Percentiles rank a stretch among this genome's conserved stretches.
These are phyloP conservation scores for Apiotrichum sp. DNA, from an alignment of 1,284 basidiomycete species.

Conservation along the genomic window DNA sequence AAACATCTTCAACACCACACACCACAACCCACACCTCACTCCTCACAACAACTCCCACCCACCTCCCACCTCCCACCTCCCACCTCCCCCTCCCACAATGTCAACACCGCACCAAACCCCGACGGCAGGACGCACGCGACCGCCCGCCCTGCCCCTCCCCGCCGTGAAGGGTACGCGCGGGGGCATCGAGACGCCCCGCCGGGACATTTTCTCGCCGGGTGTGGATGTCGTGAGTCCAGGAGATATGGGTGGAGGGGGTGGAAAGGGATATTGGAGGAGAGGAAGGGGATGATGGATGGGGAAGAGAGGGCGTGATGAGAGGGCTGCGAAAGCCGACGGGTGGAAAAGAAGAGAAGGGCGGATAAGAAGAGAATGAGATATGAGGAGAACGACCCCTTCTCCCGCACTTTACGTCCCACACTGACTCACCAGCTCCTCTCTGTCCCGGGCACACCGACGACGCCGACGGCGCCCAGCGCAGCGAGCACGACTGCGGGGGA, in stretches of 20 bases:
- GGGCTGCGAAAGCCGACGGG: not conserved
- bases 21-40: too few species aligned
- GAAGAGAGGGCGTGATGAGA: not conserved
- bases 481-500: too few species aligned
- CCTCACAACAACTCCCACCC: too few species aligned
- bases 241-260: too few species aligned
- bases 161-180: slow-evolving; percentile 29
- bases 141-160: slow-evolving; percentile 14
- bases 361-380: too few species aligned
- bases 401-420: slow-evolving; percentile 14
- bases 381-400: not conserved
- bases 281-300: too few species aligned
- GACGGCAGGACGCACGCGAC: slow-evolving; percentile 1
- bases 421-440: slow-evolving; percentile 12
- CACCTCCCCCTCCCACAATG: not conserved
- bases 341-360: not conserved
- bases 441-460: not conserved
- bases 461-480: not conserved
- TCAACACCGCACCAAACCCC: not conserved
- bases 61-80: too few species aligned
- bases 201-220: not conserved
- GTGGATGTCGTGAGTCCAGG: not conserved
- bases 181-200: slow-evolving; percentile 20
- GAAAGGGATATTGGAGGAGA: too few species aligned
- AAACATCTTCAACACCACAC: too few species aligned